Percentiles rank a stretch among this genome's conserved stretches.
These are phyloP conservation scores for Tuber borchii DNA, from an alignment of 495 filamentous ascomycete species.

Conservation along the genomic window DNA sequence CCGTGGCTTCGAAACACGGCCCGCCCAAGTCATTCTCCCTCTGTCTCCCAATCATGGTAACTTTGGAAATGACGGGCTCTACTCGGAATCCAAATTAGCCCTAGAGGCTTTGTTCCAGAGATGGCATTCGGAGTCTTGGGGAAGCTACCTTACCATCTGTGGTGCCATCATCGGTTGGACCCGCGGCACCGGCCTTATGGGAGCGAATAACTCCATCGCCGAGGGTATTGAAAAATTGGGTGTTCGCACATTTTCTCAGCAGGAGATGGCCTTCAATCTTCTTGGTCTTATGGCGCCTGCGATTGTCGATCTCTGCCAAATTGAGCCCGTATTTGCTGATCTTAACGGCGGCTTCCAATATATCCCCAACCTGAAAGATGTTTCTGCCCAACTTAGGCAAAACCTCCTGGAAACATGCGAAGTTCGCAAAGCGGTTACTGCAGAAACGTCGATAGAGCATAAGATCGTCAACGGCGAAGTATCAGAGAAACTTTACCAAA, in stretches of 20 bases:
- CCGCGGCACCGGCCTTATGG: constrained; percentile 95
- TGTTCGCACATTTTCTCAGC: constrained; percentile 96
- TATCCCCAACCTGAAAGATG: constrained; percentile 90
- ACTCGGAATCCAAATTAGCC: constrained; percentile 95
- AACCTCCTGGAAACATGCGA: constrained; percentile 92
- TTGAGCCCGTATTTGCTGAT: constrained; percentile 92
- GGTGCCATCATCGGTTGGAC: constrained; percentile 99
- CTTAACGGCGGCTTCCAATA: constrained; percentile 96
- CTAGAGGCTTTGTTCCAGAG: constrained; percentile 97
- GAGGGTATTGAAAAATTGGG: constrained; percentile 94
- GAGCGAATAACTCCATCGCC: constrained; percentile 94
- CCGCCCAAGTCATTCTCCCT: constrained; percentile 91
- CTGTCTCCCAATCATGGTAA: constrained; percentile 97
- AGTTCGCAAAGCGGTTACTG: constrained; percentile 83
- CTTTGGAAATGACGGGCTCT: constrained; percentile 95
- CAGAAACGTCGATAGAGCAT: constrained; percentile 94
- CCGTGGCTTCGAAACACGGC: constrained; percentile 85
- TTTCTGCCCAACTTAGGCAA: constrained; percentile 83
- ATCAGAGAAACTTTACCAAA: constrained; percentile 87
- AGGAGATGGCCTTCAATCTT: constrained; percentile 99
- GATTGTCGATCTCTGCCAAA: constrained; percentile 92
- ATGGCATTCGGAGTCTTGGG: constrained; percentile 97
- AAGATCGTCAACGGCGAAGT: constrained; percentile 93
- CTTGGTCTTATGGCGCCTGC: constrained; percentile 91
- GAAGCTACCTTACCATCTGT: constrained; percentile 95